phyloP scores from a whole-genome alignment of 805 yeast genomes.

The Wickerhamiella alocasiicola region DNA sequence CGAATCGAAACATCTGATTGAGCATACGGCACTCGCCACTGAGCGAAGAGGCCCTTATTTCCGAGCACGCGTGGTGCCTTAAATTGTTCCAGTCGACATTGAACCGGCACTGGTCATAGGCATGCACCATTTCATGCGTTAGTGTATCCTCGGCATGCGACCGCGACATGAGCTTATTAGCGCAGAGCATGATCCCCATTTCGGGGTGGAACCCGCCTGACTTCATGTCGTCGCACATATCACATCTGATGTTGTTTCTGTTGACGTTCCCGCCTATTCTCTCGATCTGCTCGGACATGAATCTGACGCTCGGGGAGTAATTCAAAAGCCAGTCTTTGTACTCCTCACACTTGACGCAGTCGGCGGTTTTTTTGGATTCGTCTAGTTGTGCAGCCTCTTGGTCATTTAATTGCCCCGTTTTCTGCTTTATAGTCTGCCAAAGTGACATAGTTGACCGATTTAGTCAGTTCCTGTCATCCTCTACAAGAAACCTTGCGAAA shows the following conservation, averaged over 20 bases:
- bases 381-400: constrained; percentile 19
- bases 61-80: constrained; percentile 93
- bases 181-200: constrained; percentile 73
- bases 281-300: constrained; percentile 73
- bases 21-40: constrained; percentile 91
- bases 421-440: constrained; percentile 14
- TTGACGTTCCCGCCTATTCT: constrained; percentile 47
- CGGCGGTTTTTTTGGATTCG: constrained; percentile 42
- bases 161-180: constrained; percentile 60
- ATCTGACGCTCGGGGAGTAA: constrained; percentile 66
- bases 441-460: background rate
- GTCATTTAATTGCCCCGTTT: constrained; percentile 15
- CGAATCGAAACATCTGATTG: constrained; percentile 60
- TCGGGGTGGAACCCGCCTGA: constrained; percentile 94
- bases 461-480: too few species aligned
- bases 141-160: constrained; percentile 83
- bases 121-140: constrained; percentile 87
- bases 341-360: constrained; percentile 62
- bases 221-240: constrained; percentile 65
- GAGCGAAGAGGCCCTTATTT: constrained; percentile 80
- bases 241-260: constrained; percentile 54
- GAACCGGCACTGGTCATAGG: constrained; percentile 81
- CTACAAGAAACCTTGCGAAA: too few species aligned
- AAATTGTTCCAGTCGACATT: constrained; percentile 74
- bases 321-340: constrained; percentile 67